Base-by-base conservation (phyloP, 805 yeast species). In the Candida insectalens region DNA sequence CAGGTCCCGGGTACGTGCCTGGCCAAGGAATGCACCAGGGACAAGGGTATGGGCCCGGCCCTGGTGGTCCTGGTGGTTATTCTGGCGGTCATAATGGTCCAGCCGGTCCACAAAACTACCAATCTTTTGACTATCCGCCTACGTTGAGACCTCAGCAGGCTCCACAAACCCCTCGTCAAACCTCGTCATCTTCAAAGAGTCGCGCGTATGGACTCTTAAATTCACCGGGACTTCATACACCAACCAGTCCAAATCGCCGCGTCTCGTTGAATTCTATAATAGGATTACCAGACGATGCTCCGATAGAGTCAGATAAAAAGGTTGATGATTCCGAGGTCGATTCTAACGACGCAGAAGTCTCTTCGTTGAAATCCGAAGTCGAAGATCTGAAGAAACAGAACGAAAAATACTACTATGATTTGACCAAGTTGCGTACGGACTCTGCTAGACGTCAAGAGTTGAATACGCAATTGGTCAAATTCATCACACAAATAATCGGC, bases 361-460 rank as follows among this genome's bases (percentile, higher is more conserved):
- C 6, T n/a, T 7, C 13, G 25, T 7, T 13, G 7, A 16, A 29
- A 13, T 7, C 13, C 7, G 25, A 40, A 26, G 17, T 36, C 9
- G 40, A 45, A 18, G 38, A 36, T 19, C 25, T 40, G 18, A 31
- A 15, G 4, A 15, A 21, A 3, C 40, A 45, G 32, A 44, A 43
- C 33, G 27, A 25, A 14, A 8, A 26, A 3, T 32, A 40, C 22
- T 36, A 29, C 27, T 33, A 40, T 18, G 30, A 35, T 16, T 29
- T 37, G 7, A 34, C 43, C 8, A 32, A 25, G 25, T 23, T 38
- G 6, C 36, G 30, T 18, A 19, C 32, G 6, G 35, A 43, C 27
- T 20, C 37, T 14, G 18, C 31, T 14, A 25, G 36, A 18, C 27
- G 27, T 9, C 22, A 27, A 19, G 25, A 32, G 23, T 3, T 26